A percentile compares a stretch with the other conserved stretches of the same genome.
Evolutionary conservation across 2,329 filamentous ascomycete species (phyloP).

Genomic region (Fusarium camptoceras): DNA sequence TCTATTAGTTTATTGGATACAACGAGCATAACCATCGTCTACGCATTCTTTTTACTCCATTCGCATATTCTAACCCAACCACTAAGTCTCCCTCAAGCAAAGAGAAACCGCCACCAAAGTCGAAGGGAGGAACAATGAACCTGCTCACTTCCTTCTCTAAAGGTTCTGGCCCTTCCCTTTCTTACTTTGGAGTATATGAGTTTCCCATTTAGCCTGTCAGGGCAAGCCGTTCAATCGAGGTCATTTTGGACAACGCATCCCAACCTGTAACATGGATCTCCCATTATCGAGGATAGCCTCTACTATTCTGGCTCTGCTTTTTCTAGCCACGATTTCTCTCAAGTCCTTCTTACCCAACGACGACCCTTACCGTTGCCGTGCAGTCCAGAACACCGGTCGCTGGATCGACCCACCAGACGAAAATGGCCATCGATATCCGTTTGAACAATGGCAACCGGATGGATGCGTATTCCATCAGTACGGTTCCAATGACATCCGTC

Average conservation of each 20-base stretch:
- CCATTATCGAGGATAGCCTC: not conserved
- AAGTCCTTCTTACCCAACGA: not conserved
- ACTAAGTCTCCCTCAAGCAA: no score
- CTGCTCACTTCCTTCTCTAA: no score
- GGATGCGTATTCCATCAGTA: constrained; percentile 70
- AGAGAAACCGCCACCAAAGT: no score
- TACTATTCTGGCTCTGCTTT: not conserved
- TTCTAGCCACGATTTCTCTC: not conserved
- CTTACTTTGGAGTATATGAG: no score
- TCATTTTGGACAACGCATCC: no score
- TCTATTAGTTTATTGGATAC: not conserved
- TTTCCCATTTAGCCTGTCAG: no score
- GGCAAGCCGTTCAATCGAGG: no score
- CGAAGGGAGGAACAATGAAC: no score
- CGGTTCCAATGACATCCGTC: constrained; percentile 60
- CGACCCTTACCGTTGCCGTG: not conserved
- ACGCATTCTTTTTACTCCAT: no score
- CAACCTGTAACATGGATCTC: not conserved
- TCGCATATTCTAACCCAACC: no score
- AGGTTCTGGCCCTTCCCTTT: no score
- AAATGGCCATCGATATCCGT: constrained; percentile 41
- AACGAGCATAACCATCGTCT: no score
- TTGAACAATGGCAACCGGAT: constrained; percentile 67
- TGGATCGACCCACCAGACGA: constrained; percentile 45
- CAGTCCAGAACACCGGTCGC: not conserved